Evolutionary conservation across 495 filamentous ascomycete genomes (phyloP).

Genomic region (Neurospora sp.): DNA sequence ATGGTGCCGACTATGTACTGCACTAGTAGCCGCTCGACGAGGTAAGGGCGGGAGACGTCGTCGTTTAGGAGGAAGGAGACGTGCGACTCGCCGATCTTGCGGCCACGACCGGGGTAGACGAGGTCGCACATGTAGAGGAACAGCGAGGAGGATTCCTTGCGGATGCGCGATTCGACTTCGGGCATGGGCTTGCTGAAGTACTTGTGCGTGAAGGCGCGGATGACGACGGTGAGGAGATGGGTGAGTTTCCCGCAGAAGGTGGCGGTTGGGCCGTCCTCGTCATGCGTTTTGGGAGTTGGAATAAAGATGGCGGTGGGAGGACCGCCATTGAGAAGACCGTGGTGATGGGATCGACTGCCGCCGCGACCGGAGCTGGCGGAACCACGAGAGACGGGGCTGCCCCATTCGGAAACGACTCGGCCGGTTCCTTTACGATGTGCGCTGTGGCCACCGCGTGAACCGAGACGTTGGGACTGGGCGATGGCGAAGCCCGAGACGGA

Average conservation of each 20-base stretch:
- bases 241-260: background rate
- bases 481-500: background rate
- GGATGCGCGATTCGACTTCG: background rate
- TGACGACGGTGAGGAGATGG: background rate
- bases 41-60: constrained; percentile 11
- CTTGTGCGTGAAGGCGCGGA: background rate
- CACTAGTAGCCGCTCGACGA: constrained; percentile 21
- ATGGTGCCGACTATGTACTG: constrained; percentile 20
- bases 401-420: background rate
- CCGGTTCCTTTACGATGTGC: background rate
- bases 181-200: background rate
- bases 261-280: background rate
- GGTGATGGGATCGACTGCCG: background rate
- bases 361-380: background rate
- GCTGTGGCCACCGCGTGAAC: background rate
- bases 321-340: background rate
- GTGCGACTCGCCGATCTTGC: constrained; percentile 9
- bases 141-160: constrained; percentile 7
- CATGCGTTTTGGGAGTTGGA: background rate
- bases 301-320: background rate
- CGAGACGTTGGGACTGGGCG: background rate
- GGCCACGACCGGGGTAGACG: constrained; percentile 3
- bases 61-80: constrained; percentile 18
- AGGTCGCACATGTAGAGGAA: constrained; percentile 21
- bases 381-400: background rate